Evolutionary conservation across 805 yeast species (phyloP).

Genomic region (Kuraishia hungarica): DNA sequence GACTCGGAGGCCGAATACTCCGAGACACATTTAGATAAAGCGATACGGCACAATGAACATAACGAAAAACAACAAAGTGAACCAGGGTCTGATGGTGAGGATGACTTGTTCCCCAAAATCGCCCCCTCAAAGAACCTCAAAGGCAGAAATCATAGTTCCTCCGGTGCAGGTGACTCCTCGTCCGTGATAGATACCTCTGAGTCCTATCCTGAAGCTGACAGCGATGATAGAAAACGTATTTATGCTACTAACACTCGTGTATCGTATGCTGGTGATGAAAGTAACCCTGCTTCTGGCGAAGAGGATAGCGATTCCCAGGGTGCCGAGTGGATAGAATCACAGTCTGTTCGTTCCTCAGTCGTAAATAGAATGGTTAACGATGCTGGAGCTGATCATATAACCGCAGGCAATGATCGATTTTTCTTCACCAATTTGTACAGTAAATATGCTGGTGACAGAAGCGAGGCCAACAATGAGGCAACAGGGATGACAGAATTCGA

Average conservation of each 20-base stretch:
- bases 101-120: background rate
- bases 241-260: background rate
- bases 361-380: slow-evolving; percentile 1
- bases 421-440: slow-evolving; percentile 17
- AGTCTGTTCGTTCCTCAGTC: slow-evolving; percentile 2
- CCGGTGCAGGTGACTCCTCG: background rate
- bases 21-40: background rate
- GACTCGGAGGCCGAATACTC: background rate
- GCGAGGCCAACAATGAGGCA: background rate
- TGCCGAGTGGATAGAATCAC: background rate
- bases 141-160: background rate
- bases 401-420: slow-evolving; percentile 6
- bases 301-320: background rate
- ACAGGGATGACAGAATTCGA: slow-evolving; percentile 18
- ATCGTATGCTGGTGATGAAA: background rate
- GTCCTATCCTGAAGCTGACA: background rate
- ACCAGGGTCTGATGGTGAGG: background rate
- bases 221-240: background rate
- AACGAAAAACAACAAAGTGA: background rate
- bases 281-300: background rate
- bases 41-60: background rate
- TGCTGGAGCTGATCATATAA: background rate
- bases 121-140: background rate
- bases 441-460: slow-evolving; percentile 5
- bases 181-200: background rate